phyloP scores from a whole-genome alignment of 495 filamentous ascomycete genomes.

The Oidiodendron maius region DNA sequence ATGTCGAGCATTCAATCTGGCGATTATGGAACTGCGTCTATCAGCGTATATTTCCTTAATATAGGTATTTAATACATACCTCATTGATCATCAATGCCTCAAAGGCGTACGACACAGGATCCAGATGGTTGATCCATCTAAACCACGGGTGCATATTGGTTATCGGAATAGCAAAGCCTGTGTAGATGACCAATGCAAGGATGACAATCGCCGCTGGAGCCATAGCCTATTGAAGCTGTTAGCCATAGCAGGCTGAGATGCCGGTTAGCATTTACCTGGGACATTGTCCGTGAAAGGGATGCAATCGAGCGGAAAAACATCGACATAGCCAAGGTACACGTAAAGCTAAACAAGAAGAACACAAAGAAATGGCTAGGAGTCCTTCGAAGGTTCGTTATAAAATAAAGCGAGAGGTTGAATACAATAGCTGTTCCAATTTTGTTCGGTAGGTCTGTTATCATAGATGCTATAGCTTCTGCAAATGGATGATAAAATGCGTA shows the following conservation, averaged over 20 bases:
- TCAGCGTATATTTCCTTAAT: no score
- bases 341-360: slow-evolving; percentile 66
- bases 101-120: slow-evolving; percentile 82
- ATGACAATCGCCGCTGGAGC: slow-evolving; percentile 79
- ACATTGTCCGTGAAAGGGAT: slow-evolving; percentile 69
- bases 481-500: slow-evolving; percentile 91
- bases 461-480: slow-evolving; percentile 78
- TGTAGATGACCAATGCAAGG: slow-evolving; percentile 78
- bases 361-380: slow-evolving; percentile 76
- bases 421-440: slow-evolving; percentile 26
- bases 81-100: slow-evolving; percentile 90
- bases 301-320: slow-evolving; percentile 81
- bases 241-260: no score
- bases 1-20: slow-evolving; percentile 54
- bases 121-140: slow-evolving; percentile 81
- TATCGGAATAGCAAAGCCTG: slow-evolving; percentile 78
- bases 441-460: slow-evolving; percentile 79
- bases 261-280: slow-evolving; percentile 72
- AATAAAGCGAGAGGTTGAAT: slow-evolving; percentile 74
- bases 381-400: slow-evolving; percentile 77
- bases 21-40: slow-evolving; percentile 51
- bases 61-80: slow-evolving; percentile 11
- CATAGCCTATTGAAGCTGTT: slow-evolving; percentile 80
- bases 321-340: slow-evolving; percentile 64
- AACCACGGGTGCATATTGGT: slow-evolving; percentile 70